A percentile compares a stretch with the other conserved stretches of the same genome.
Conservation (phyloP, 805 yeast genomes). For the Saturnispora quitensis region DNA sequence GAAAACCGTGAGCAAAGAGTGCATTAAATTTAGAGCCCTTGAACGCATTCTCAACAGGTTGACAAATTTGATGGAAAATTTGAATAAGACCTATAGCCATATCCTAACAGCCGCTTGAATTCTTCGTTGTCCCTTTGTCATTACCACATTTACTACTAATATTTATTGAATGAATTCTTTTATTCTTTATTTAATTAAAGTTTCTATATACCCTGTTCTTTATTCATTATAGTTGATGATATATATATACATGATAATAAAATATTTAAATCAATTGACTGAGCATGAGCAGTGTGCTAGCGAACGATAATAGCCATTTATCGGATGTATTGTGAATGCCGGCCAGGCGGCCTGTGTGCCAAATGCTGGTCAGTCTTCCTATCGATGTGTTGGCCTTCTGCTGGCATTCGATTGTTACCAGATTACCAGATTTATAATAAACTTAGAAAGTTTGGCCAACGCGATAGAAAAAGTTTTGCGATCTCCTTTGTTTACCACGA, state of each 20-base stretch:
- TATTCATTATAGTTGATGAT: not conserved
- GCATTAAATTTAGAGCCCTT: constrained; percentile 18
- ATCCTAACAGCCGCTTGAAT: not conserved
- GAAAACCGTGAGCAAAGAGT: constrained; percentile 16
- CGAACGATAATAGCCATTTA: too few species aligned
- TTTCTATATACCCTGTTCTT: not conserved
- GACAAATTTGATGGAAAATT: constrained; percentile 13
- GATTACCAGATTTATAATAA: too few species aligned
- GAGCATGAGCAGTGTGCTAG: too few species aligned
- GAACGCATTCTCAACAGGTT: constrained; percentile 16
- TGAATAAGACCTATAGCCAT: constrained; percentile 9
- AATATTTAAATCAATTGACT: too few species aligned
- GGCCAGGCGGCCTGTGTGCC: too few species aligned
- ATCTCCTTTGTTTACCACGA: not conserved
- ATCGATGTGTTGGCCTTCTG: too few species aligned
- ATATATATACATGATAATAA: too few species aligned
- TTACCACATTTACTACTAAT: not conserved
- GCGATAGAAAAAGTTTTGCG: not conserved
- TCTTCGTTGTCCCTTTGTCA: too few species aligned
- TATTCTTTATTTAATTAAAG: not conserved
- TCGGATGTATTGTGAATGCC: too few species aligned
- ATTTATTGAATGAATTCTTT: not conserved
- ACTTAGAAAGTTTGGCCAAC: not conserved
- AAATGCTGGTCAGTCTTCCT: not conserved
- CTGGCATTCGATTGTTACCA: too few species aligned